Conservation (phyloP, 345 rosid species). For the Lepidium didymum region DNA sequence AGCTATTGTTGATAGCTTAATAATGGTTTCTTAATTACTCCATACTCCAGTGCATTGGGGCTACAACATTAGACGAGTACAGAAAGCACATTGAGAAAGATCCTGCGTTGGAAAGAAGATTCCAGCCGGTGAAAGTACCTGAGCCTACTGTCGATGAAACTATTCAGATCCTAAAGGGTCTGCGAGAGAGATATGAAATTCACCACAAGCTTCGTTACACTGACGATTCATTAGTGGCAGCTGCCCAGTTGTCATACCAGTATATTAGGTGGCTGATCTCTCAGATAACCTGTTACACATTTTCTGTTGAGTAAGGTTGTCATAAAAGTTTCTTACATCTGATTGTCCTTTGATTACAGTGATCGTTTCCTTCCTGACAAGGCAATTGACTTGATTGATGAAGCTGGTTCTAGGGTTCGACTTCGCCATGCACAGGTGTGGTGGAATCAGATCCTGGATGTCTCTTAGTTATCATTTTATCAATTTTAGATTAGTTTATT, state of each 20-base stretch:
- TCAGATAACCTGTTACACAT: neutral
- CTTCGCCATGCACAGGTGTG: conserved; percentile 44
- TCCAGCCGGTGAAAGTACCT: conserved; percentile 98
- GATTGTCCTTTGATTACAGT: conserved; percentile 20
- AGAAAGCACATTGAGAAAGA: conserved; percentile 97
- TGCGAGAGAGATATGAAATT: conserved; percentile 62
- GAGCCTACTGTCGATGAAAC: conserved; percentile 96
- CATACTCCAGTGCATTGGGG: conserved; percentile 89
- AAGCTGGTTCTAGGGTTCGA: conserved; percentile 62
- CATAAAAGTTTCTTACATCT: neutral
- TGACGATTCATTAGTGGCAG: conserved; percentile 36
- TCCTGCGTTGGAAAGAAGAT: conserved; percentile 95
- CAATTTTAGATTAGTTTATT: neutral
- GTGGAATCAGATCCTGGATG: neutral
- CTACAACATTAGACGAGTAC: conserved; percentile 92
- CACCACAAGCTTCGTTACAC: conserved; percentile 34
- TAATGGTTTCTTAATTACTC: neutral
- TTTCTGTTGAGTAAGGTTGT: neutral
- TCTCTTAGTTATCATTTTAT: neutral
- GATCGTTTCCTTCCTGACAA: conserved; percentile 68
- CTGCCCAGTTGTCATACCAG: conserved; percentile 38
- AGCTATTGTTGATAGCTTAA: neutral
- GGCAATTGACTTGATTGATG: conserved; percentile 69
- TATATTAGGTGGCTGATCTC: conserved; percentile 34
- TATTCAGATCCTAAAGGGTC: conserved; percentile 50